Conservation (phyloP, 202 grass and related monocot species). For the Schoenoplectus triqueter region DNA sequence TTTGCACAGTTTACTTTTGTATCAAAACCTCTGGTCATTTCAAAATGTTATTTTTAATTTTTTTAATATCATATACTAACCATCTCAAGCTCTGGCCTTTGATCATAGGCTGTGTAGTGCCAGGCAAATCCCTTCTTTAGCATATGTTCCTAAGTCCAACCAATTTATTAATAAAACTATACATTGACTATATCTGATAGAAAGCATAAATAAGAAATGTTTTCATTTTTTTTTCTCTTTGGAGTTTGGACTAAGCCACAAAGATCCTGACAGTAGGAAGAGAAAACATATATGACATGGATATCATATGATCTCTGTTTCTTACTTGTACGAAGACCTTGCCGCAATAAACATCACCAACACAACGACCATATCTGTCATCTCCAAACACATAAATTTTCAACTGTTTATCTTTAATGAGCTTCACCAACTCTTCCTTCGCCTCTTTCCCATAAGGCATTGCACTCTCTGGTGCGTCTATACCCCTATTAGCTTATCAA, state of each 20-base stretch:
- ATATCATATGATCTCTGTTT: background rate
- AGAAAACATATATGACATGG: background rate
- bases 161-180: background rate
- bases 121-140: slow-evolving; percentile 81
- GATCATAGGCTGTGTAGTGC: slow-evolving; percentile 77
- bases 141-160: slow-evolving; percentile 61
- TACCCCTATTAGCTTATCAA: slow-evolving; percentile 61
- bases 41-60: background rate
- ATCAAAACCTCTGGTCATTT: slow-evolving; percentile 4
- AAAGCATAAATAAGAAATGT: background rate
- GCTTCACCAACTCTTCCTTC: slow-evolving; percentile 65
- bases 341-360: slow-evolving; percentile 71
- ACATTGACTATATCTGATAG: slow-evolving; percentile 24
- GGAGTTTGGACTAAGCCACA: background rate
- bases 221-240: background rate
- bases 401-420: slow-evolving; percentile 63
- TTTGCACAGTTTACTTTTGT: slow-evolving; percentile 23
- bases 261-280: background rate
- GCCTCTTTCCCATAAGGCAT: slow-evolving; percentile 90
- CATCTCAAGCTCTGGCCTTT: slow-evolving; percentile 49
- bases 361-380: slow-evolving; percentile 64
- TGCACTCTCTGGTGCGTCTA: slow-evolving; percentile 81
- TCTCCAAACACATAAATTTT: slow-evolving; percentile 55
- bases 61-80: slow-evolving; percentile 41
- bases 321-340: slow-evolving; percentile 72